A percentile compares a stretch with the other conserved stretches of the same genome.
phyloP scores from a whole-genome alignment of 139 green algal genomes.

The Gonium pectorale region DNA sequence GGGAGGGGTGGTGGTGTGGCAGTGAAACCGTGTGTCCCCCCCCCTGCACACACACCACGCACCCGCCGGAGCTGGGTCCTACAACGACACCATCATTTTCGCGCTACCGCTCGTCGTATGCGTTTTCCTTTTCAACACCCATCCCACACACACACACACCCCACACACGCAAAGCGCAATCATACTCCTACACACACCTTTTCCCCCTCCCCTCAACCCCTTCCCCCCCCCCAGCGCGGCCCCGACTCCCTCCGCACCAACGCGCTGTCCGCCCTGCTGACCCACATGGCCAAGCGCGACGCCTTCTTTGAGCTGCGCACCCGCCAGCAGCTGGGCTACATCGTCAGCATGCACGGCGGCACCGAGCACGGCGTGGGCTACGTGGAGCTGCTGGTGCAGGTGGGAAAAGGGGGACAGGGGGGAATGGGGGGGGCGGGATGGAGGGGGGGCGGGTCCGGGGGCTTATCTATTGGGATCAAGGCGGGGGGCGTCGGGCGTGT shows the following conservation, averaged over 20 bases:
- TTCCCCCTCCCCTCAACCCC: background rate
- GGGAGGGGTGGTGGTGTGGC: background rate
- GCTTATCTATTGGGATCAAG: too few species aligned
- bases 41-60: background rate
- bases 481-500: too few species aligned
- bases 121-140: background rate
- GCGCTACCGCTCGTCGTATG: background rate
- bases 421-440: too few species aligned
- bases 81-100: background rate
- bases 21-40: background rate
- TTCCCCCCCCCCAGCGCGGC: slow-evolving; percentile 66
- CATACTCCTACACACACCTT: too few species aligned
- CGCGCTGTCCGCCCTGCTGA: slow-evolving; percentile 80
- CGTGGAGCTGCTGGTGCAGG: slow-evolving; percentile 59
- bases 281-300: slow-evolving; percentile 82
- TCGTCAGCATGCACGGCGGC: slow-evolving; percentile 49
- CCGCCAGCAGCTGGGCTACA: slow-evolving; percentile 75
- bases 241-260: slow-evolving; percentile 78
- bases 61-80: background rate
- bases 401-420: background rate
- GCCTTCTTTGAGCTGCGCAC: slow-evolving; percentile 91
- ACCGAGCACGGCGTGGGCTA: slow-evolving; percentile 28
- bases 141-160: background rate
- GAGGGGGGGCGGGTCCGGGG: background rate
- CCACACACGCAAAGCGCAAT: background rate